Evolutionary conservation across 2,329 filamentous ascomycete species (phyloP).

Genomic region (Neonectria hederae): DNA sequence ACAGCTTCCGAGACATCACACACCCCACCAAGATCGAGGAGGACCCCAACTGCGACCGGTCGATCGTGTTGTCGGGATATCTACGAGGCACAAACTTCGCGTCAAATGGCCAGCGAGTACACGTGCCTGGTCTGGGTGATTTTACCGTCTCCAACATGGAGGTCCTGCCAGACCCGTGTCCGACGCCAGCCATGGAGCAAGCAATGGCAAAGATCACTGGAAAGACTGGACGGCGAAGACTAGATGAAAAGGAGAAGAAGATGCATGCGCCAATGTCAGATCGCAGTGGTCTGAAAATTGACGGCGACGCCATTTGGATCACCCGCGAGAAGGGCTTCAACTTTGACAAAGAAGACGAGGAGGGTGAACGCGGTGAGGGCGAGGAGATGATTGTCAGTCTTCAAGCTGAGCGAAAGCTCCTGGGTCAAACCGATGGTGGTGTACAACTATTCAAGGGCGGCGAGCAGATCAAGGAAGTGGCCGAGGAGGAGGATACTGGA

Average conservation of each 20-base stretch:
- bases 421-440: constrained; percentile 84
- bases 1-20: constrained; percentile 95
- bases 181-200: constrained; percentile 90
- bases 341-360: constrained; percentile 74
- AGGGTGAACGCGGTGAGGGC: constrained; percentile 84
- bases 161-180: constrained; percentile 90
- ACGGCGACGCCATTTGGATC: constrained; percentile 96
- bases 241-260: constrained; percentile 97
- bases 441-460: constrained; percentile 88
- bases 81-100: constrained; percentile 94
- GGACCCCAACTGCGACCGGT: constrained; percentile 88
- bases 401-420: constrained; percentile 81
- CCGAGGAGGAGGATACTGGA: constrained; percentile 65
- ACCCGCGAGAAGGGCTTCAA: constrained; percentile 76
- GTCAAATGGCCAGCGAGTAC: constrained; percentile 83
- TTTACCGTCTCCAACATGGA: constrained; percentile 86
- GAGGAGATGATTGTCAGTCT: constrained; percentile 94
- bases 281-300: constrained; percentile 93
- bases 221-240: constrained; percentile 79
- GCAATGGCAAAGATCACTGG: constrained; percentile 85
- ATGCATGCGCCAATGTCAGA: constrained; percentile 98
- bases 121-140: constrained; percentile 93
- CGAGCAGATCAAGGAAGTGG: constrained; percentile 68
- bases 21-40: constrained; percentile 92
- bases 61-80: constrained; percentile 91